Base-by-base conservation (phyloP, 208 protist species). In the Trypanosoma scelopori region DNA sequence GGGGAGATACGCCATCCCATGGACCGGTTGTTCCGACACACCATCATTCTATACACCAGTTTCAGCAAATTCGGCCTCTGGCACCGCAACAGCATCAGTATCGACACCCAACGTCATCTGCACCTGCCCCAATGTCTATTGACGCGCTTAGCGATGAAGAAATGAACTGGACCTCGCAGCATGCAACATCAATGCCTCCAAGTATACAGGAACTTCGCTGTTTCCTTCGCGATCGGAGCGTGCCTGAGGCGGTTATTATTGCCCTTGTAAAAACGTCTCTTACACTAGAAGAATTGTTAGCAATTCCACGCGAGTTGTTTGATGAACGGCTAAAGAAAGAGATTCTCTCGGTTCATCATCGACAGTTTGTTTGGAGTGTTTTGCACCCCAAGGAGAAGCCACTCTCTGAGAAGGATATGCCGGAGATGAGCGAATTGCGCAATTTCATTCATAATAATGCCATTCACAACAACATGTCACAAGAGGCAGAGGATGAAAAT, bases 371-470 rank as follows among this genome's bases (percentile, higher is more conserved):
- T 53, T 73, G 67, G 69, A 15, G 11, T 41, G 25, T 58, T 37
- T 62, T 70, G 28, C 62, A 69, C 25, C 55, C 61, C 7, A 47
- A 45, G 20, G 55, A 64, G 28, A 59, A 68, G 41, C 1, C 53
- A 58, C 30, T 41, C 39, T 58, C 28, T 57, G 55, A 60, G 43
- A 69, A 69, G 39, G 57, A 75, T 64, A 39, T 18, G 32, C 51
- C 45, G 30, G 65, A 63, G 15, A 61, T 62, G 43, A 65, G 46
- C 52, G 72, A 78, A 20, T 51, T 78, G 35, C 56, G 59, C n/a
- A 71, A 60, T 27, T 78, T 78, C 41, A 73, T 78, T 39, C 30
- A 68, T 43, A 69, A 72, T 39, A 78, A 78, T 51, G 22, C 72
- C 30, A 78, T 78, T 42, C 61, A 65, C 20, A 71, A 68, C 27